Conservation (phyloP, 1,139 yeast species). For the Geotrichum europaeum region DNA sequence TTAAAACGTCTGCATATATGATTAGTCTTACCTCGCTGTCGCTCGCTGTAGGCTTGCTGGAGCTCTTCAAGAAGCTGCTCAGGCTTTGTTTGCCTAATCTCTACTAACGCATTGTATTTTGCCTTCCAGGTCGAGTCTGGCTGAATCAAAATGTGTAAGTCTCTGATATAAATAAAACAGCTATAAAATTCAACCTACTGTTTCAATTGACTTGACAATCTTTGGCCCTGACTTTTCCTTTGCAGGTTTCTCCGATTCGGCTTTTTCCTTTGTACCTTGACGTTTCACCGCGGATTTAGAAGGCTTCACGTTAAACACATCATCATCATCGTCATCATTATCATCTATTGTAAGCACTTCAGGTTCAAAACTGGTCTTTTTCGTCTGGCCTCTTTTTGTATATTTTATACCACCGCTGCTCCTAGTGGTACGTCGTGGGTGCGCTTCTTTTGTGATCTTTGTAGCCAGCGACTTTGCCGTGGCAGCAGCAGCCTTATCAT, state of each 20-base stretch:
- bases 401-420: not conserved
- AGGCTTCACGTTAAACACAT: not conserved
- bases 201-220: not conserved
- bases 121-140: constrained; percentile 12
- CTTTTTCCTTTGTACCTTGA: not conserved
- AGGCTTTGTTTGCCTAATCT: constrained; percentile 13
- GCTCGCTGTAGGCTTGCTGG: constrained; percentile 2
- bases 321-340: not conserved
- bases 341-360: not conserved
- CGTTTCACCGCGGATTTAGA: not conserved
- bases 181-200: not conserved
- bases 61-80: constrained; percentile 10
- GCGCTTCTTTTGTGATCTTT: not conserved
- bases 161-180: not conserved
- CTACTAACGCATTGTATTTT: constrained; percentile 12
- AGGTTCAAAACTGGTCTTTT: not conserved
- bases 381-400: not conserved
- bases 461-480: not conserved
- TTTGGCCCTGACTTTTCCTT: not conserved
- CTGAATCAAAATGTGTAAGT: not conserved
- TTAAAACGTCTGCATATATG: not conserved
- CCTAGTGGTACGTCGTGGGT: not conserved
- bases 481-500: not conserved
- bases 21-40: constrained; percentile 4
- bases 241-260: not conserved